These are phyloP conservation scores for Salvia miltiorrhiza DNA, from an alignment of 257 asterid species.

Conservation along the genomic window DNA sequence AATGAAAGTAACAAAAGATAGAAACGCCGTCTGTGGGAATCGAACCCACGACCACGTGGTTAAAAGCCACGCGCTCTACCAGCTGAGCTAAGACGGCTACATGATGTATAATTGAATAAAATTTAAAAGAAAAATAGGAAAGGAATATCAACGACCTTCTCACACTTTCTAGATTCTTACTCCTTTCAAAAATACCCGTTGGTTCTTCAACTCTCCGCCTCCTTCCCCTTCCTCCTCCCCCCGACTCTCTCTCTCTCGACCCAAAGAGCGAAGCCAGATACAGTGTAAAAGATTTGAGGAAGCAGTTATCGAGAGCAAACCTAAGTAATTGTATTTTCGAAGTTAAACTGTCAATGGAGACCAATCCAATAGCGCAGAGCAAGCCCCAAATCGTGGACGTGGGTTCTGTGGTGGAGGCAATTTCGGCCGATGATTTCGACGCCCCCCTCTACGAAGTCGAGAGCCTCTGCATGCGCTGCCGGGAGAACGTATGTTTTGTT, in stretches of 20 bases:
- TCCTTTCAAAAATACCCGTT: not conserved
- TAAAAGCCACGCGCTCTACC: constrained; percentile 10
- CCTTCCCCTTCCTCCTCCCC: not conserved
- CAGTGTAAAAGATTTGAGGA: not conserved
- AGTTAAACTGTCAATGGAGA: constrained; percentile 21
- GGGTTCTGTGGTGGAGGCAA: constrained; percentile 81
- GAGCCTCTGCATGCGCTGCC: constrained; percentile 97
- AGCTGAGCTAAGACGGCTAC: not conserved
- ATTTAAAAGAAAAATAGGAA: not conserved
- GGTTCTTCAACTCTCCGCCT: constrained; percentile 15
- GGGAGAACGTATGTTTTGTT: constrained; percentile 50
- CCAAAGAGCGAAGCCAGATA: not conserved
- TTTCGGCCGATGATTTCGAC: constrained; percentile 52
- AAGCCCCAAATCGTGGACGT: constrained; percentile 62
- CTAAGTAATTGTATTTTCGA: not conserved
- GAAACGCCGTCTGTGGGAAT: not conserved
- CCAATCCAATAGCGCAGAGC: constrained; percentile 18
- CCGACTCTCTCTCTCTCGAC: not conserved
- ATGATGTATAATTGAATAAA: not conserved
- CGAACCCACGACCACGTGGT: constrained; percentile 1
- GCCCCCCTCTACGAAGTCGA: constrained; percentile 76
- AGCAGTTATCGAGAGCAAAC: not conserved
- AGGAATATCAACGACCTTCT: not conserved
- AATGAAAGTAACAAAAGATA: too few species aligned
- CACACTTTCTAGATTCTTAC: constrained; percentile 4